phyloP scores from a whole-genome alignment of 208 protist genomes.

The Paratrypanosoma confusum region DNA sequence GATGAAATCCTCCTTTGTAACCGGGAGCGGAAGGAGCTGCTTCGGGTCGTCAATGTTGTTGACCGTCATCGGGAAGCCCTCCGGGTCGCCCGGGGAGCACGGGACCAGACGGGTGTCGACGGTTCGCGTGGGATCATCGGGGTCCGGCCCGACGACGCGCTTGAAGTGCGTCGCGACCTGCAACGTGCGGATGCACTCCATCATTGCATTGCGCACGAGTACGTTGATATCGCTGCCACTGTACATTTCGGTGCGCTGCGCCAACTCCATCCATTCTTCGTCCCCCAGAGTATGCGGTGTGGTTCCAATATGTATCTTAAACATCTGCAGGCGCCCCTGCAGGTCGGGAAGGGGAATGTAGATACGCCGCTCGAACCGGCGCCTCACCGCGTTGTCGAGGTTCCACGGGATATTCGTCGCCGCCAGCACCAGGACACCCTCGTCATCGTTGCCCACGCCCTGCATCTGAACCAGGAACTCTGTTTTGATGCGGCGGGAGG shows the following conservation, averaged over 20 bases:
- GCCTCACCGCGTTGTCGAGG: constrained; percentile 84
- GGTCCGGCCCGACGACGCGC: constrained; percentile 63
- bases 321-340: constrained; percentile 77
- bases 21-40: constrained; percentile 82
- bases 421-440: constrained; percentile 85
- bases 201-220: constrained; percentile 95
- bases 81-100: constrained; percentile 91
- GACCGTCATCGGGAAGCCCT: constrained; percentile 88
- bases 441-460: constrained; percentile 74
- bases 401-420: constrained; percentile 89
- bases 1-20: constrained; percentile 89
- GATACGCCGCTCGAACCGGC: constrained; percentile 88
- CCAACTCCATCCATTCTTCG: constrained; percentile 87
- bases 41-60: constrained; percentile 83
- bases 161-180: constrained; percentile 98
- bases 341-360: constrained; percentile 90
- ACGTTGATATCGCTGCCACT: constrained; percentile 96
- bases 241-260: constrained; percentile 84
- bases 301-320: constrained; percentile 94
- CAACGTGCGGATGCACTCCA: constrained; percentile 95
- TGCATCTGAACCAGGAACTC: constrained; percentile 99
- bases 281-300: constrained; percentile 82
- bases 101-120: constrained; percentile 81
- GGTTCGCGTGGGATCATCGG: constrained; percentile 55
- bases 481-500: constrained; percentile 97